These are phyloP conservation scores for Dioszegia crocea DNA, from an alignment of 768 basidiomycete genomes.

Conservation along the genomic window DNA sequence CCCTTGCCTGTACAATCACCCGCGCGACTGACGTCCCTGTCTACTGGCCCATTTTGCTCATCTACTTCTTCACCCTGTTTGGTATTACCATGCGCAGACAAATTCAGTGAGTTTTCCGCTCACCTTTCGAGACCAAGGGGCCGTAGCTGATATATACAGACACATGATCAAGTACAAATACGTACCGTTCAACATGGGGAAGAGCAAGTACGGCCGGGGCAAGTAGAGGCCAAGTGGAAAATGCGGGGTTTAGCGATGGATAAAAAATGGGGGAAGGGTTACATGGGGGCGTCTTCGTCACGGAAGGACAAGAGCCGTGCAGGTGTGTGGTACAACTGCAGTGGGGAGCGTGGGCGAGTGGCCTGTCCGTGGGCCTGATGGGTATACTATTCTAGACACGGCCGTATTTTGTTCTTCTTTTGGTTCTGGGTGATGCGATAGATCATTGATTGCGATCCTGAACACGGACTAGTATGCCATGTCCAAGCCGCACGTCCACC, in stretches of 20 bases:
- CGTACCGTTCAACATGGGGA: conserved; percentile 89
- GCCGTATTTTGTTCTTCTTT: not conserved
- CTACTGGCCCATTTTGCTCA: conserved; percentile 96
- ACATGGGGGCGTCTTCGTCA: too few relatives aligned
- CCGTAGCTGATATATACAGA: conserved; percentile 54
- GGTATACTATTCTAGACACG: too few relatives aligned
- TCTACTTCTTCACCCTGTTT: conserved; percentile 95
- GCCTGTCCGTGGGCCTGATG: too few relatives aligned
- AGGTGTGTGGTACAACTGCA: too few relatives aligned
- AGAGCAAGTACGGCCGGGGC: conserved; percentile 58
- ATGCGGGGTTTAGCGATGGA: not conserved
- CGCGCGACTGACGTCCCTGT: conserved; percentile 91
- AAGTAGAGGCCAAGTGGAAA: not conserved
- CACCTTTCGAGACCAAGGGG: too few relatives aligned
- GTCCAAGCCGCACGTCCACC: too few relatives aligned
- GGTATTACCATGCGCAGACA: conserved; percentile 92
- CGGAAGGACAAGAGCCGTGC: too few relatives aligned
- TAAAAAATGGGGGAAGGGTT: too few relatives aligned
- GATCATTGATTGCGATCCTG: not conserved
- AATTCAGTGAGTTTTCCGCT: conserved; percentile 69
- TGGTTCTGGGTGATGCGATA: not conserved
- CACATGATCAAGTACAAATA: conserved; percentile 99
- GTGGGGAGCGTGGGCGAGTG: too few relatives aligned
- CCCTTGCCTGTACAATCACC: conserved; percentile 74
- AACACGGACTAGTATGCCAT: too few relatives aligned